A percentile compares a stretch with the other conserved stretches of the same genome.
phyloP scores from a whole-genome alignment of 441 rosid genomes.

The Erodium moschatum region DNA sequence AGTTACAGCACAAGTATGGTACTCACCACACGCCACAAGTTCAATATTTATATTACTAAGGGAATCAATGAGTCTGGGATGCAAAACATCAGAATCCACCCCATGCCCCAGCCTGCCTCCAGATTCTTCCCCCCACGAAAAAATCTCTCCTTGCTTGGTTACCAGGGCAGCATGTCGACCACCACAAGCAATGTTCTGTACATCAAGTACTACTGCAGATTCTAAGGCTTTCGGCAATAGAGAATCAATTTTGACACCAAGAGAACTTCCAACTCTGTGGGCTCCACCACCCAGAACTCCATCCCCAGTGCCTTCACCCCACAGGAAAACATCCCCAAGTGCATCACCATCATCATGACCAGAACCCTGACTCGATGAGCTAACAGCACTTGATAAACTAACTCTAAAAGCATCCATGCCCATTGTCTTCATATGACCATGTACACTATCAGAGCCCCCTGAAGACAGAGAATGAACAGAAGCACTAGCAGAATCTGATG shows the following conservation, averaged over 20 bases:
- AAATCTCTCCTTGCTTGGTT: conserved; percentile 83
- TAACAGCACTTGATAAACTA: conserved; percentile 92
- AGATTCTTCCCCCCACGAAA: conserved; percentile 88
- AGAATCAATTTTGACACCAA: conserved; percentile 63
- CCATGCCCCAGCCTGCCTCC: conserved; percentile 99
- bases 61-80: conserved; percentile 75
- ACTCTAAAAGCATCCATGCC: conserved; percentile 76
- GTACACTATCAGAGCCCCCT: conserved; percentile 80
- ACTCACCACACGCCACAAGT: conserved; percentile 90
- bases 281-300: conserved; percentile 83
- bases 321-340: conserved; percentile 85
- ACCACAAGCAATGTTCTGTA: conserved; percentile 90
- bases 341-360: conserved; percentile 99
- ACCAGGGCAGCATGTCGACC: conserved; percentile 83
- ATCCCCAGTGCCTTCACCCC: conserved; percentile 92
- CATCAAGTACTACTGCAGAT: conserved; percentile 83
- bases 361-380: conserved; percentile 97
- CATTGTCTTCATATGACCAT: conserved; percentile 62
- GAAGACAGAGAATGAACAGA: conserved; percentile 81
- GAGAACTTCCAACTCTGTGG: conserved; percentile 51
- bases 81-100: conserved; percentile 74
- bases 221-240: conserved; percentile 81
- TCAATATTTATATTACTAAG: conserved; percentile 73
- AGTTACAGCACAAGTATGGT: conserved; percentile 88
- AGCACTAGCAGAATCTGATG: conserved; percentile 62